Evolutionary conservation across 768 basidiomycete species (phyloP).

Genomic region (Butyriboletus loyo): DNA sequence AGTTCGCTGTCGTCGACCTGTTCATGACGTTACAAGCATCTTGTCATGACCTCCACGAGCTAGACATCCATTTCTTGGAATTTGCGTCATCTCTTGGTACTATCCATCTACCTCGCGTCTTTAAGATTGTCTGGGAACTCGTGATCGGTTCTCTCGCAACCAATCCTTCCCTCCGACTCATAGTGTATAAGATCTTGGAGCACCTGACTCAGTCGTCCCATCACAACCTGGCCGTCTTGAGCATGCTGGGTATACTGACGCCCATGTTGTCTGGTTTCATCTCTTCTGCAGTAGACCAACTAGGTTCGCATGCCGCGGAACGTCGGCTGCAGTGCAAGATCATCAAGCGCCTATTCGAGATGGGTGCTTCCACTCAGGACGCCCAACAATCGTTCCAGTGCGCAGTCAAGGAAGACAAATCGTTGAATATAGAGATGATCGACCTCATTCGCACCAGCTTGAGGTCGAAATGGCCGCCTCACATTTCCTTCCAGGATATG

Average conservation of each 20-base stretch:
- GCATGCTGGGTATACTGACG: slow-evolving; percentile 52
- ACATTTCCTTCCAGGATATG: slow-evolving; percentile 63
- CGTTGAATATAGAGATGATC: slow-evolving; percentile 60
- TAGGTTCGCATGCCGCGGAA: slow-evolving; percentile 32
- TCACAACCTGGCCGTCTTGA: slow-evolving; percentile 67
- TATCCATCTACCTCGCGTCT: slow-evolving; percentile 58
- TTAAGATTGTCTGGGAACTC: slow-evolving; percentile 57
- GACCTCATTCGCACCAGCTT: slow-evolving; percentile 69
- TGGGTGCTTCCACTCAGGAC: slow-evolving; percentile 66
- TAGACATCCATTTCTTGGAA: slow-evolving; percentile 42
- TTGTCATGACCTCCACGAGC: slow-evolving; percentile 39
- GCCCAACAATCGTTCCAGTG: slow-evolving; percentile 62
- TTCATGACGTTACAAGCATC: slow-evolving; percentile 46
- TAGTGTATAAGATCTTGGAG: slow-evolving; percentile 61
- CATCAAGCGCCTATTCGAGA: slow-evolving; percentile 65
- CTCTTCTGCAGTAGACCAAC: slow-evolving; percentile 18
- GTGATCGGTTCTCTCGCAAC: slow-evolving; percentile 35
- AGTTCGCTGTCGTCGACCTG: slow-evolving; percentile 55
- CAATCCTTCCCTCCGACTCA: slow-evolving; percentile 46
- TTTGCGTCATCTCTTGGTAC: slow-evolving; percentile 39
- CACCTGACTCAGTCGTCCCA: slow-evolving; percentile 58
- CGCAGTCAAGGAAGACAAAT: slow-evolving; percentile 46
- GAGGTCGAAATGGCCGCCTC: slow-evolving; percentile 75
- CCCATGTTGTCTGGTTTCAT: slow-evolving; percentile 41
- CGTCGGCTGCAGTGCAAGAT: slow-evolving; percentile 59